These are phyloP conservation scores for Litchi chinensis DNA, from an alignment of 345 rosid species.

Conservation along the genomic window DNA sequence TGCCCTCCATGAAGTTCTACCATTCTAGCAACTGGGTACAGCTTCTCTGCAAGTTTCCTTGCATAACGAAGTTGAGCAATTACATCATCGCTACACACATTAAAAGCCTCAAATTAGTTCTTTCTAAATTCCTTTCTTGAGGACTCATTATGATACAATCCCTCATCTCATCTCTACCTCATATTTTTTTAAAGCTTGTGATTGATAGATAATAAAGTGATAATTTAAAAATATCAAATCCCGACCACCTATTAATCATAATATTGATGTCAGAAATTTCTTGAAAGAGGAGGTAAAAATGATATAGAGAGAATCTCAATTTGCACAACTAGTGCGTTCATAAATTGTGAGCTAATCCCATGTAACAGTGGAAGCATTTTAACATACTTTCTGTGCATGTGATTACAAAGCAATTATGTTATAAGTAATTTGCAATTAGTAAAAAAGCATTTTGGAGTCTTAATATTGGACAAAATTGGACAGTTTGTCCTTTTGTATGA, in stretches of 20 bases:
- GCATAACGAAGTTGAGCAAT: slow-evolving; percentile 91
- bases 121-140: slow-evolving; percentile 12
- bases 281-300: neutral
- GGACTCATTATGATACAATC: neutral
- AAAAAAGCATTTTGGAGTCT: neutral
- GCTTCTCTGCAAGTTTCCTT: slow-evolving; percentile 78
- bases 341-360: neutral
- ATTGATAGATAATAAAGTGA: neutral
- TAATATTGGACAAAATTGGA: neutral
- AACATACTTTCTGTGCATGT: neutral
- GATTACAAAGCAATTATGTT: neutral
- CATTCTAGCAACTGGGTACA: slow-evolving; percentile 86
- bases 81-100: slow-evolving; percentile 68
- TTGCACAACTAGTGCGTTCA: neutral
- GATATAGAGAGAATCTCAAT: neutral
- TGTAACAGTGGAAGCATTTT: neutral
- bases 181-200: neutral
- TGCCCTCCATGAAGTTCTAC: slow-evolving; percentile 96
- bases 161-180: neutral
- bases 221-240: neutral
- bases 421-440: neutral
- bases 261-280: neutral
- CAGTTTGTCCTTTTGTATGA: neutral
- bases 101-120: slow-evolving; percentile 24
- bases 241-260: neutral